Evolutionary conservation across 306 rosid species (phyloP).

Genomic region (Cicer chorassanicum): DNA sequence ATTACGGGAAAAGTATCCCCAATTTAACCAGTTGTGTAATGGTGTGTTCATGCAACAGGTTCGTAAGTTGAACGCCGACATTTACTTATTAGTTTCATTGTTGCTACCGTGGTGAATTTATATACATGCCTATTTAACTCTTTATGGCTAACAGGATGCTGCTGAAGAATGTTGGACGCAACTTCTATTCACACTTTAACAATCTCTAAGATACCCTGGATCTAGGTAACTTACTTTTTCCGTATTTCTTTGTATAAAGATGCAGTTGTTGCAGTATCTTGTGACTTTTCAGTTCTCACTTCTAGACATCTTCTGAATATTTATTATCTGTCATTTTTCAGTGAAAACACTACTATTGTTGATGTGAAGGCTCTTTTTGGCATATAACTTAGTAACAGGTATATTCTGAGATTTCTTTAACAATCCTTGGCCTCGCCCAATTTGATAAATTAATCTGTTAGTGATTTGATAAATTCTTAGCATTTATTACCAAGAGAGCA

Average conservation of each 20-base stretch:
- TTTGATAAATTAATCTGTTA: not conserved
- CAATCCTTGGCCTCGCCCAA: not conserved
- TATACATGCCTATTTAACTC: conserved; percentile 34
- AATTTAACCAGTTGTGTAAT: conserved; percentile 91
- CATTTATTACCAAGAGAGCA: conserved; percentile 89
- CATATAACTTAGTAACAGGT: conserved; percentile 86
- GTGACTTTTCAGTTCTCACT: conserved; percentile 34
- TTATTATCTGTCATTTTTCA: conserved; percentile 50
- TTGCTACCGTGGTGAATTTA: conserved; percentile 11
- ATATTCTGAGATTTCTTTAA: not conserved
- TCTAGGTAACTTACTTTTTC: conserved; percentile 61
- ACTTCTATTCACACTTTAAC: conserved; percentile 91
- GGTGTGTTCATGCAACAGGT: conserved; percentile 98
- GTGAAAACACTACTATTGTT: conserved; percentile 63
- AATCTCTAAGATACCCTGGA: conserved; percentile 75
- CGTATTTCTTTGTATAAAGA: conserved; percentile 21
- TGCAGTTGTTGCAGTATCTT: conserved; percentile 3
- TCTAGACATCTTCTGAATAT: conserved; percentile 10
- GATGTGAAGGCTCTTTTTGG: conserved; percentile 81
- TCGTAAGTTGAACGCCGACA: conserved; percentile 7
- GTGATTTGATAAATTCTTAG: conserved; percentile 55
- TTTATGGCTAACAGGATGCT: conserved; percentile 74
- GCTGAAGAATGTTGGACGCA: conserved; percentile 99
- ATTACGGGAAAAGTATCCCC: conserved; percentile 93
- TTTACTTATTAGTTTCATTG: conserved; percentile 27